These are phyloP conservation scores for Dryas drummondii DNA, from an alignment of 306 rosid species.

Conservation along the genomic window DNA sequence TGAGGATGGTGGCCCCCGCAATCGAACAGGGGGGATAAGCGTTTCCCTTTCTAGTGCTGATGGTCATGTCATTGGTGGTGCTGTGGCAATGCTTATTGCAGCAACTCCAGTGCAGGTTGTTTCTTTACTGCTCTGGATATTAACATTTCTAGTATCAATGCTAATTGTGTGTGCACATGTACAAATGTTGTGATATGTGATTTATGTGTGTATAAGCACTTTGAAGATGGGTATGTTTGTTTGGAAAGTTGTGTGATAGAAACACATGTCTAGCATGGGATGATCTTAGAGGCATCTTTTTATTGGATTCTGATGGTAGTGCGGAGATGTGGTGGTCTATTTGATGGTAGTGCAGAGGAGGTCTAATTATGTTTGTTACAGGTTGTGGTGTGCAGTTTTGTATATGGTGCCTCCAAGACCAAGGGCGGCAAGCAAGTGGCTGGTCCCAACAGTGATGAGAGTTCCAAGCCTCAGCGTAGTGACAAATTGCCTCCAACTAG, in stretches of 20 bases:
- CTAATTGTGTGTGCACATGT: background rate
- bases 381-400: constrained; percentile 90
- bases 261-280: background rate
- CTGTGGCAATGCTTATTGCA: constrained; percentile 70
- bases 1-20: constrained; percentile 85
- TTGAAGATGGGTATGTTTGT: background rate
- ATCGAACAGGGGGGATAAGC: constrained; percentile 81
- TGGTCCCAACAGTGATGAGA: constrained; percentile 35
- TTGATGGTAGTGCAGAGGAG: background rate
- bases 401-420: constrained; percentile 58
- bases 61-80: constrained; percentile 88
- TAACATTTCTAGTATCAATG: background rate
- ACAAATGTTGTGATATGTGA: background rate
- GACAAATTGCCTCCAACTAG: constrained; percentile 51
- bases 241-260: background rate
- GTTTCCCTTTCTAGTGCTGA: constrained; percentile 83
- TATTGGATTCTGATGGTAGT: background rate
- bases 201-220: background rate
- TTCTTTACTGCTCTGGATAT: constrained; percentile 20
- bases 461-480: constrained; percentile 48
- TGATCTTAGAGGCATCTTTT: background rate
- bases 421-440: constrained; percentile 50
- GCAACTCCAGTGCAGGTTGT: constrained; percentile 89
- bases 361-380: constrained; percentile 36
- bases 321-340: background rate